These are phyloP conservation scores for Isoetes taiwanensis DNA, from an alignment of 75 land plant genomes.

Conservation along the genomic window DNA sequence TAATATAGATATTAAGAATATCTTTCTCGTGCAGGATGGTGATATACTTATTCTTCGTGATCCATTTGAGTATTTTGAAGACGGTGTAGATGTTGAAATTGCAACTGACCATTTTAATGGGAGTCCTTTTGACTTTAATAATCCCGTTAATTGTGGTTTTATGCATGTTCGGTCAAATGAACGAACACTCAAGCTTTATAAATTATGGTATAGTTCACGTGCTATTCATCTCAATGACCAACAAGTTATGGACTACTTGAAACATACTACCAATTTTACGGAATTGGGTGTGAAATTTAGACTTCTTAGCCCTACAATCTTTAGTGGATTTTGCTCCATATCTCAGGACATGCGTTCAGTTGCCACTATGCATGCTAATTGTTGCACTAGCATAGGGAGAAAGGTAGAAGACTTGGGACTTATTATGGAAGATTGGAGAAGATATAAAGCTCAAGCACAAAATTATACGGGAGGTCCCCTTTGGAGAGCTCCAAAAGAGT, in stretches of 20 bases:
- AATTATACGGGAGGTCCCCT: too few species aligned
- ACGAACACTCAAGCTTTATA: not conserved
- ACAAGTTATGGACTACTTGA: not conserved
- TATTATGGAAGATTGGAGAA: too few species aligned
- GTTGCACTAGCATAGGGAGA: not conserved
- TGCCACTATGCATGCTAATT: not conserved
- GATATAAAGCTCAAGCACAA: too few species aligned
- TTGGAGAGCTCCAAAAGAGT: too few species aligned
- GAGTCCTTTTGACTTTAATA: too few species aligned
- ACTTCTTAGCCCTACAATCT: not conserved
- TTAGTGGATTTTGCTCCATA: not conserved
- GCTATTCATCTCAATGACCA: not conserved
- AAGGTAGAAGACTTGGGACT: too few species aligned
- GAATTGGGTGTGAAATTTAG: not conserved
- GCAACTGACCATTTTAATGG: not conserved
- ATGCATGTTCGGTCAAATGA: not conserved
- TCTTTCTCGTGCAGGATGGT: not conserved
- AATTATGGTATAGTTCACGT: not conserved
- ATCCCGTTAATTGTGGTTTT: not conserved
- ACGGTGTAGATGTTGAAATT: not conserved
- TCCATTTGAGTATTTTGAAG: not conserved
- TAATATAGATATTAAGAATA: not conserved
- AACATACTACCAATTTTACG: not conserved
- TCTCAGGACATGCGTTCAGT: not conserved
- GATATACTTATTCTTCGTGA: constrained; percentile 1